Evolutionary conservation across 805 yeast genomes (phyloP).

Genomic region (Barnettozyma populi): DNA sequence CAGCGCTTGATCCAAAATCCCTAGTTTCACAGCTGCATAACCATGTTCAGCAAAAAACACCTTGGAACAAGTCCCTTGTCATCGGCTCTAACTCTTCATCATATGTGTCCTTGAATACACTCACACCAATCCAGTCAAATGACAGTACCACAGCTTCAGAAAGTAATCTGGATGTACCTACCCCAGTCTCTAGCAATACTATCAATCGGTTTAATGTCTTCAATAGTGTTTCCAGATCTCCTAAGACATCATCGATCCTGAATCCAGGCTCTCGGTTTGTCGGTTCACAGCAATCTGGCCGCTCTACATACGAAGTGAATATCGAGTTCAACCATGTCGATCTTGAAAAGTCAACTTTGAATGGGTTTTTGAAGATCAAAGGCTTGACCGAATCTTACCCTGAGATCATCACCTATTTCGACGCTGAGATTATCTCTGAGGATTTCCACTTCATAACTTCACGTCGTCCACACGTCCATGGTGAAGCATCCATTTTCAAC

Average conservation of each 20-base stretch:
- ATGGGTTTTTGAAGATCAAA: slow-evolving; percentile 64
- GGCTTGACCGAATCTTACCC: slow-evolving; percentile 66
- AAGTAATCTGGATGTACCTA: background rate
- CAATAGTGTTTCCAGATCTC: slow-evolving; percentile 10
- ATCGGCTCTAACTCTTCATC: background rate
- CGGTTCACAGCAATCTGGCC: slow-evolving; percentile 70
- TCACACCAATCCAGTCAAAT: background rate
- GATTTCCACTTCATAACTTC: slow-evolving; percentile 39
- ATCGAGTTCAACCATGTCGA: slow-evolving; percentile 72
- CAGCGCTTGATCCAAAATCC: background rate
- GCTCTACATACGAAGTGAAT: slow-evolving; percentile 56
- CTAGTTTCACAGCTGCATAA: background rate
- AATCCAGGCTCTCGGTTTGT: slow-evolving; percentile 56
- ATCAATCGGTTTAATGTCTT: slow-evolving; percentile 4
- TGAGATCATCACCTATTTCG: slow-evolving; percentile 69
- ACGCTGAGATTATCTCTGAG: slow-evolving; percentile 57
- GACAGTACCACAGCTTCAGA: background rate
- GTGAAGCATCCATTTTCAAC: slow-evolving; percentile 39
- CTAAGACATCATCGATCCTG: slow-evolving; percentile 36
- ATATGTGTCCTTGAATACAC: background rate
- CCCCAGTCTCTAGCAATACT: background rate
- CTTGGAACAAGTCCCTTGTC: background rate
- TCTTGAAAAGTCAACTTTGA: slow-evolving; percentile 39
- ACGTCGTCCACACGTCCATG: slow-evolving; percentile 5
- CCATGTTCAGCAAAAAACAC: background rate